Conservation (phyloP, 2,329 filamentous ascomycete species). For the Huntiella bhutanensis region DNA sequence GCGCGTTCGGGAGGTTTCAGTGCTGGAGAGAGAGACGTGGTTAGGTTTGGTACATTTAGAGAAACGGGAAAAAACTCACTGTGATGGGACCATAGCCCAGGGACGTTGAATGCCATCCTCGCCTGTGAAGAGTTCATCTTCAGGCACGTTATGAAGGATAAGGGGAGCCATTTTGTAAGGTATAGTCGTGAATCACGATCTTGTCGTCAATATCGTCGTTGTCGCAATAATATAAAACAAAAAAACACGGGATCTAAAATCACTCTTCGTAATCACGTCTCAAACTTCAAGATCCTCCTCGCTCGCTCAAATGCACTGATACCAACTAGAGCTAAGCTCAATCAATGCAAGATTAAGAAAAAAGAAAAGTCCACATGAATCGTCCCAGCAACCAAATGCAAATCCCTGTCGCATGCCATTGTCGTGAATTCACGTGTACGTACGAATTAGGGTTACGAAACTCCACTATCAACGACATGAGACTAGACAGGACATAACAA, state of each 20-base stretch:
- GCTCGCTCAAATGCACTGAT: too few species aligned
- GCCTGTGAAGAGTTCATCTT: conserved; percentile 47
- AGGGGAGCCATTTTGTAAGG: conserved; percentile 37
- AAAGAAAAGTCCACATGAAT: conserved; percentile 5
- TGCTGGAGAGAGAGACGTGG: conserved; percentile 19
- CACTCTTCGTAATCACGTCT: too few species aligned
- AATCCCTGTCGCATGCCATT: neutral
- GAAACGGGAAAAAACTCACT: conserved; percentile 24
- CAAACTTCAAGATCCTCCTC: too few species aligned
- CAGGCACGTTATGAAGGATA: conserved; percentile 49
- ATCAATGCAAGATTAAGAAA: neutral
- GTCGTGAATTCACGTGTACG: neutral
- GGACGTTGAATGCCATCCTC: conserved; percentile 46
- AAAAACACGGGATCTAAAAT: neutral
- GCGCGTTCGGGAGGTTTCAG: conserved; percentile 33
- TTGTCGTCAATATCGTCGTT: neutral
- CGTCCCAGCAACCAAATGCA: conserved; percentile 6
- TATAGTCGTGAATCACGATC: neutral
- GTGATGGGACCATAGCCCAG: conserved; percentile 46
- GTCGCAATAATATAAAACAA: neutral
- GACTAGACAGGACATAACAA: neutral
- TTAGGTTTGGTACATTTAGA: neutral
- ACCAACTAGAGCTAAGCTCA: neutral
- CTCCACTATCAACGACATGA: neutral
- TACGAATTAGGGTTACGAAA: neutral